phyloP scores from a whole-genome alignment of 495 filamentous ascomycete species.

The Podospora appendiculata region DNA sequence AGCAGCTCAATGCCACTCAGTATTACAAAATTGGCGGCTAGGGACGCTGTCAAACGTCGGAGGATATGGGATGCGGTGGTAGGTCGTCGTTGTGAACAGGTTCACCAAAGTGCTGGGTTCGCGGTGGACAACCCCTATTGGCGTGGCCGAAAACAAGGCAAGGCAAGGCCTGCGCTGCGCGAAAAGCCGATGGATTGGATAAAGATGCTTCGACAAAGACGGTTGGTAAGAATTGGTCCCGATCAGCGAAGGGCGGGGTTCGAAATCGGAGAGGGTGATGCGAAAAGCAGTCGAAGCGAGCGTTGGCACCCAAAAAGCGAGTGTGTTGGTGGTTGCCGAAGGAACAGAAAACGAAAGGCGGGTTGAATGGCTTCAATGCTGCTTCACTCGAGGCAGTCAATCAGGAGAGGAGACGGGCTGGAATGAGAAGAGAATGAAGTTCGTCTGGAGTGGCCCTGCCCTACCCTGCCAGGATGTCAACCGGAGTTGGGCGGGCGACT shows the following conservation, averaged over 20 bases:
- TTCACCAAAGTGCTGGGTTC: conserved; percentile 6
- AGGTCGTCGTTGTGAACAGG: conserved; percentile 5
- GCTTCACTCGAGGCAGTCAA: not conserved
- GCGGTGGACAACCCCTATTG: conserved; percentile 17
- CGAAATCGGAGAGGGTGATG: not conserved
- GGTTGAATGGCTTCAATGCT: not conserved
- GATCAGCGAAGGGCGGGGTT: not conserved
- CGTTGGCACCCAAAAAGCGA: conserved; percentile 10
- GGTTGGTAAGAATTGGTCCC: too few relatives aligned
- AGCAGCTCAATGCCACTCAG: not conserved
- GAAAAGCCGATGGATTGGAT: not conserved
- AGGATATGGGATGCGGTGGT: conserved; percentile 11
- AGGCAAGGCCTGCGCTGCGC: conserved; percentile 19
- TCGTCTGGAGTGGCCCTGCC: conserved; percentile 1
- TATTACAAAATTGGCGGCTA: not conserved
- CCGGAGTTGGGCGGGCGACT: not conserved
- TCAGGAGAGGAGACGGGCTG: conserved; percentile 3
- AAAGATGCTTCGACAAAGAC: too few relatives aligned
- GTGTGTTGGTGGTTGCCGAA: conserved; percentile 15
- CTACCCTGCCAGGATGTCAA: conserved; percentile 2
- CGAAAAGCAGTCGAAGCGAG: conserved; percentile 4
- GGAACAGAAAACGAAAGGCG: conserved; percentile 9
- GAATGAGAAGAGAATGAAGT: conserved; percentile 10
- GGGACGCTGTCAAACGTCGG: conserved; percentile 17
- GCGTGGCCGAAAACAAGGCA: conserved; percentile 10